Conservation (phyloP, 1,284 basidiomycete genomes). For the Sporisorium graminicola region DNA sequence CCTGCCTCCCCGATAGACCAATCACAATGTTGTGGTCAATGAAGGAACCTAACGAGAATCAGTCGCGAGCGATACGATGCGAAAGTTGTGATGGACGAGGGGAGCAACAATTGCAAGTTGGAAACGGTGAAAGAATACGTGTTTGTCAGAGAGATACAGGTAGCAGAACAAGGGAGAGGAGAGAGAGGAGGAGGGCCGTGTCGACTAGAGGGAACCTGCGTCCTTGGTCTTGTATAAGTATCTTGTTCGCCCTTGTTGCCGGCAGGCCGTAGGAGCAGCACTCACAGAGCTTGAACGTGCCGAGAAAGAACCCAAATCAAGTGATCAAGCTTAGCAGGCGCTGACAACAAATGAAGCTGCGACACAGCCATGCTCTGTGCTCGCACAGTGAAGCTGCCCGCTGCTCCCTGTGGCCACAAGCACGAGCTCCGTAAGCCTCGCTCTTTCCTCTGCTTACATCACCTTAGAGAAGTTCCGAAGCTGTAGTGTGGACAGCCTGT, state of each 20-base stretch:
- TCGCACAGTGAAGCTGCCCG: neutral
- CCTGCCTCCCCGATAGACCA: no score
- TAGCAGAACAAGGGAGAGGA: neutral
- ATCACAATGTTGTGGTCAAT: neutral
- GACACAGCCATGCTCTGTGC: slow-evolving; percentile 4
- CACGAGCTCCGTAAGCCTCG: neutral
- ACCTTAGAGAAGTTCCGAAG: neutral
- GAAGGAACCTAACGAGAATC: no score
- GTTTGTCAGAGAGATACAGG: neutral
- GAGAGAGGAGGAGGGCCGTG: neutral
- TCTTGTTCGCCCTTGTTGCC: neutral
- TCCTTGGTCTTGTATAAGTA: slow-evolving; percentile 27
- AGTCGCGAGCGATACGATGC: no score
- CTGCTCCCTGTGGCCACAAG: neutral
- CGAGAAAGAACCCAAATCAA: neutral
- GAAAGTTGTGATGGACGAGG: neutral
- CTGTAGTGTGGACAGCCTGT: neutral
- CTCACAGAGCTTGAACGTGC: neutral
- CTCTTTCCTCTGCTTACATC: neutral
- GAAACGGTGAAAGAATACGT: neutral
- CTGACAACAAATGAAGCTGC: slow-evolving; percentile 3
- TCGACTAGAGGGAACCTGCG: neutral
- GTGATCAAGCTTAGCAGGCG: neutral
- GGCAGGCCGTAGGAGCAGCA: neutral
- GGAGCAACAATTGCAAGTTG: neutral